Evolutionary conservation across 2,329 filamentous ascomycete species (phyloP), one percentile per base, ranked within the genome.

Genomic region (Emmonsiellopsis sp.): DNA sequence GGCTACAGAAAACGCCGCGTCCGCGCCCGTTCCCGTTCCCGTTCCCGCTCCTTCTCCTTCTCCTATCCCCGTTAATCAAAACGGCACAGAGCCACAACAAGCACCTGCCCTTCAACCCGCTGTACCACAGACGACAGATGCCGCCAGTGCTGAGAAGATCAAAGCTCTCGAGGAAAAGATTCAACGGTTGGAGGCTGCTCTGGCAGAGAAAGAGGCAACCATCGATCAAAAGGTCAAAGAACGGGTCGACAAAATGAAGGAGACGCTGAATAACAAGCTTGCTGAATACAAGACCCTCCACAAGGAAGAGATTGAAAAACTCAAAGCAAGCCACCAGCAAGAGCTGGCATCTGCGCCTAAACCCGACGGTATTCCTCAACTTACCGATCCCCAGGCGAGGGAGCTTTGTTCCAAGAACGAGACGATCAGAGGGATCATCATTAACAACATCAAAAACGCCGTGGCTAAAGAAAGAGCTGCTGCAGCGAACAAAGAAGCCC

Each of bases 241-340:
- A 54, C 66, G 70, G 9, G 66, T 74, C 1, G 77, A 79, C 52
- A 80, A 84, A 56, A 73, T 86, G 13, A 86, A 91, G 63, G 78
- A 81, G 33, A 82, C 78, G 9, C 75, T 87, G 55, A 86, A 86
- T 61, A 83, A 81, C 64, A 88, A 86, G 64, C 75, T 95, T 13
- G 70, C 66, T 7, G 80, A 84, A 49, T 70, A 75, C 9, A 76
- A 71, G 56, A 71, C 74, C 34, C 66, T 74, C 53, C 74, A 81
- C 51, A 71, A 75, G 47, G 70, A 74, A 51, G 76, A 77, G 56
- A 58, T 79, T 6, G 73, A 78, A 58, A 71, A 71, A 46, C 61
- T 80, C 14, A 74, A 70, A 49, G 61, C 68, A 17, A 69, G 71
- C 51, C 75, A 79, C 57, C 68, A 74, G 45, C 66, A 74, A 55